Evolutionary conservation across 192 early-diverging fungal species (phyloP).

Genomic region (Mortierella antarctica): DNA sequence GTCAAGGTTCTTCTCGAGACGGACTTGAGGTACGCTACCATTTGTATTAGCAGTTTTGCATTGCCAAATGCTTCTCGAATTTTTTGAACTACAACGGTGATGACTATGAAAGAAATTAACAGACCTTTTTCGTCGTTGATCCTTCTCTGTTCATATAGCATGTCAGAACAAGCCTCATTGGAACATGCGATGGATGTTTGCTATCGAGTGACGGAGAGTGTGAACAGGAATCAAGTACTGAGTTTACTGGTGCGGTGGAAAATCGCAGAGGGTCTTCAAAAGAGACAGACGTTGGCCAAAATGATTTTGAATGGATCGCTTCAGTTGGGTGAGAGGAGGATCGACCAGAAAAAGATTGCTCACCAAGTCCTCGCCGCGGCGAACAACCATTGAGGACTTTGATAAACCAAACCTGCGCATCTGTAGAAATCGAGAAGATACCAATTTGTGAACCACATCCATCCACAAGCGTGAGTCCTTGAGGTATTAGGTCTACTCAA

Average conservation of each 20-base stretch:
- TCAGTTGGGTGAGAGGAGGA: slow-evolving; percentile 27
- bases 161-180: slow-evolving; percentile 37
- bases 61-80: not conserved
- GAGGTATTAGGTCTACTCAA: no score
- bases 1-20: slow-evolving; percentile 49
- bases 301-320: slow-evolving; percentile 36
- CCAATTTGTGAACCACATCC: no score
- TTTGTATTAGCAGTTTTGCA: not conserved
- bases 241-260: slow-evolving; percentile 40
- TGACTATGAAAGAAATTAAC: not conserved
- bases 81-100: not conserved
- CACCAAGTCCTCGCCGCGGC: slow-evolving; percentile 7
- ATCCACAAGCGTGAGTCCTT: no score
- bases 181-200: slow-evolving; percentile 46
- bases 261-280: slow-evolving; percentile 32
- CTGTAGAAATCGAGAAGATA: no score
- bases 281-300: slow-evolving; percentile 27
- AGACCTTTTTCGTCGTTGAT: not conserved
- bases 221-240: slow-evolving; percentile 34
- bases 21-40: slow-evolving; percentile 28
- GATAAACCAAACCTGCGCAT: no score
- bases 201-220: slow-evolving; percentile 33
- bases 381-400: not conserved
- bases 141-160: slow-evolving; percentile 12
- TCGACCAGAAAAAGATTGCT: slow-evolving; percentile 27